phyloP scores from a whole-genome alignment of 371 early-diverging fungal species.

The Entomophthora muscae region DNA sequence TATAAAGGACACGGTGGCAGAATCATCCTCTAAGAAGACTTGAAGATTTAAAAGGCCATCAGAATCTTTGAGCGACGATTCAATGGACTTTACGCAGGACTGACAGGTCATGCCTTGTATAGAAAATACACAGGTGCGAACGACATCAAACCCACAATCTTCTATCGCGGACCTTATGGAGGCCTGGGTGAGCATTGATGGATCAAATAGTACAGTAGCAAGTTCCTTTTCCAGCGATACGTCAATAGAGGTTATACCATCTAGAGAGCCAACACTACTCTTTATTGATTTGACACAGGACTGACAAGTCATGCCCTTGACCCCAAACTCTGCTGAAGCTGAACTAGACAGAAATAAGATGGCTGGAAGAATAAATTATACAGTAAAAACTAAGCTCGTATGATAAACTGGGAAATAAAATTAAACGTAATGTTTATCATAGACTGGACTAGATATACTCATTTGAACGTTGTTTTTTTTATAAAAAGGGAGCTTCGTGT shows the following conservation, averaged over 20 bases:
- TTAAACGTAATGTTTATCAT: too few species aligned
- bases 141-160: conserved; percentile 38
- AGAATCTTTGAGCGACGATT: conserved; percentile 20
- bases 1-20: not conserved
- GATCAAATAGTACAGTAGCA: conserved; percentile 25
- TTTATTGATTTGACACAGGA: conserved; percentile 59
- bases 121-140: conserved; percentile 15
- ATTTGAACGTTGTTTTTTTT: too few species aligned
- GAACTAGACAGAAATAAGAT: too few species aligned
- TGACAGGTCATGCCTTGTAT: conserved; percentile 27
- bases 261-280: conserved; percentile 18
- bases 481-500: too few species aligned
- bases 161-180: conserved; percentile 25
- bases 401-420: too few species aligned
- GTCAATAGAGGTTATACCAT: conserved; percentile 22
- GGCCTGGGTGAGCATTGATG: conserved; percentile 2
- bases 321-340: conserved; percentile 21
- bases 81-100: conserved; percentile 66
- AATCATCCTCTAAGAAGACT: conserved; percentile 8
- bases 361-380: too few species aligned
- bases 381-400: too few species aligned
- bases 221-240: conserved; percentile 27
- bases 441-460: too few species aligned
- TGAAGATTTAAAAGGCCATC: conserved; percentile 23
- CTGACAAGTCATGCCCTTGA: conserved; percentile 75